These are phyloP conservation scores for Boechera stricta DNA, from an alignment of 345 rosid species.

Conservation along the genomic window DNA sequence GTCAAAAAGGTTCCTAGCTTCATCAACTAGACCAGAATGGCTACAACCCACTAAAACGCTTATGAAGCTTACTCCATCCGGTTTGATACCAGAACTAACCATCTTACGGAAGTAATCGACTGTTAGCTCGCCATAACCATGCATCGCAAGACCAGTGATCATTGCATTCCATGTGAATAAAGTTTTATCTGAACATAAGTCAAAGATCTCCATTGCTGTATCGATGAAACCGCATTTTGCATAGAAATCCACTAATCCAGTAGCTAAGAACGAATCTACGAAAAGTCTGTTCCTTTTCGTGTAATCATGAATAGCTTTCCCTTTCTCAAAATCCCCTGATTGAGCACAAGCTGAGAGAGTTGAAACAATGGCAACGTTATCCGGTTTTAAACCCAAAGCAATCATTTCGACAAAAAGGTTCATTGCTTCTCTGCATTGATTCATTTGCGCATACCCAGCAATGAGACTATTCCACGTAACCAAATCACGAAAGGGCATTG, in stretches of 20 bases:
- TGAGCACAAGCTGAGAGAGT: conserved; percentile 83
- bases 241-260: conserved; percentile 70
- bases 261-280: conserved; percentile 64
- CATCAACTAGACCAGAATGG: conserved; percentile 68
- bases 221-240: conserved; percentile 69
- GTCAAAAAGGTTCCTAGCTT: conserved; percentile 62
- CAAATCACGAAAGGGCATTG: conserved; percentile 64
- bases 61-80: conserved; percentile 65
- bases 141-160: conserved; percentile 76
- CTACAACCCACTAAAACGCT: conserved; percentile 77
- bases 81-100: conserved; percentile 56
- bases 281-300: conserved; percentile 44
- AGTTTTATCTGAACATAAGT: conserved; percentile 52
- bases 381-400: conserved; percentile 50
- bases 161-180: conserved; percentile 72
- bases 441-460: conserved; percentile 62
- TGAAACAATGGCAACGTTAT: conserved; percentile 68
- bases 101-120: conserved; percentile 59
- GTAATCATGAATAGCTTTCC: conserved; percentile 58
- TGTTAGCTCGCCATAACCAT: conserved; percentile 53
- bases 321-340: conserved; percentile 60
- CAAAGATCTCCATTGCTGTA: conserved; percentile 54
- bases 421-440: conserved; percentile 54
- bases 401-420: conserved; percentile 57
- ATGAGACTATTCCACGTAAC: conserved; percentile 75